phyloP scores from a whole-genome alignment of 164 flowering plant species.

The Vitis rupestris region DNA sequence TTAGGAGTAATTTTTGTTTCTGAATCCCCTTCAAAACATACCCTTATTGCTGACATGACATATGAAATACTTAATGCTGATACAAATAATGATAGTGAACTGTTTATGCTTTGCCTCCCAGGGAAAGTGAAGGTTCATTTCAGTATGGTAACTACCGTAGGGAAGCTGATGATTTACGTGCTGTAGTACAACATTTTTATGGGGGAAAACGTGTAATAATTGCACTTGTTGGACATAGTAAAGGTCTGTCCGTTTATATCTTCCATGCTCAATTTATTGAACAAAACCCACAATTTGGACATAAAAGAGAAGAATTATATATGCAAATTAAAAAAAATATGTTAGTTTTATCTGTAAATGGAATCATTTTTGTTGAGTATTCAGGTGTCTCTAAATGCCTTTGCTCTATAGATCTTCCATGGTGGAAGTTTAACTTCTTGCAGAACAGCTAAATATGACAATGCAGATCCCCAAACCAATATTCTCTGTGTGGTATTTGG shows the following conservation, averaged over 20 bases:
- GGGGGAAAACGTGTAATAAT: constrained; percentile 28
- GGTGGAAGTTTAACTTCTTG: too few relatives aligned
- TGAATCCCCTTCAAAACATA: too few relatives aligned
- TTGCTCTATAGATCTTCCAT: too few relatives aligned
- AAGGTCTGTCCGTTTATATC: constrained; percentile 39
- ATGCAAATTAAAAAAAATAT: too few relatives aligned
- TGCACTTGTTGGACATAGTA: constrained; percentile 78
- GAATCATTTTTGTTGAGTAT: too few relatives aligned
- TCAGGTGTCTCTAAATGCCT: too few relatives aligned
- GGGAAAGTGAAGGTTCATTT: constrained; percentile 85
- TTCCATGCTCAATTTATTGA: neutral
- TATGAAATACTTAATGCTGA: neutral
- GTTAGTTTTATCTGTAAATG: constrained; percentile 31
- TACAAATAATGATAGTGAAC: neutral
- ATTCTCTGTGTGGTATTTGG: too few relatives aligned
- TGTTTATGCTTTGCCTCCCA: constrained; percentile 18
- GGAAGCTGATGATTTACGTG: constrained; percentile 67
- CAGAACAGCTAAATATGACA: too few relatives aligned
- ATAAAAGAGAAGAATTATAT: neutral
- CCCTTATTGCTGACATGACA: too few relatives aligned
- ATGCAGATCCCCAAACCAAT: too few relatives aligned
- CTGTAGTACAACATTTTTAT: constrained; percentile 50
- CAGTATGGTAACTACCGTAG: constrained; percentile 69
- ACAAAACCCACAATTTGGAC: neutral
- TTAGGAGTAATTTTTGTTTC: too few relatives aligned